Base-by-base conservation (phyloP, 2,329 filamentous ascomycete species). In the Pseudocercospora fuligena region DNA sequence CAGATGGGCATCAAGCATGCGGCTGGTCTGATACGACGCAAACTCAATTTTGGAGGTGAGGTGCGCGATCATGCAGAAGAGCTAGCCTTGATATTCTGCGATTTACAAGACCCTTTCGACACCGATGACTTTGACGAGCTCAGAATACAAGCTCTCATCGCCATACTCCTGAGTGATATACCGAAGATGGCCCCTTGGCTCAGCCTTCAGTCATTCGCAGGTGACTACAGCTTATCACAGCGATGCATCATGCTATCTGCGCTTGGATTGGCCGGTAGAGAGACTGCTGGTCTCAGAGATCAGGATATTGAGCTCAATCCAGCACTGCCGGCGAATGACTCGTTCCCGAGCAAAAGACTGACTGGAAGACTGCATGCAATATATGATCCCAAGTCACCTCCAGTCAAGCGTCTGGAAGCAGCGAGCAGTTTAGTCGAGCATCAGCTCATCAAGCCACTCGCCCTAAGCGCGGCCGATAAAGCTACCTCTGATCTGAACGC, bases 181-280 rank as follows among this genome's bases (percentile, higher is more conserved):
- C 82, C 87, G 58, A 85, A 87, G 61, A 92, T 97, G 87, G 94
- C 89, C 0, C 91, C 88, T 14, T 96, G 92, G 90, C 92, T 96
- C 66, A 89, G 91, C 2, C 88, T 89, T 64, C 90, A 91, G 0
- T 96, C 95, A 76, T 98, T 97, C 76, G 90, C 93, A 49, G 94
- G 94, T 16, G 95, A 99, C 76, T 94, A 95, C 78, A 97, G 94
- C 0, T 82, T 98, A 43, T 87, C 90, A 0, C 94, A 98, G 77
- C 87, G 95, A 46, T 92, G 91, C 7, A 88, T 91, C 0, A 85
- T 98, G 43, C 88, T 99, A 61, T 90, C 92, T 21, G 89, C 92
- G 0, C 82, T 99, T 3, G 94, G 94, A 0, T 82, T 99, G 0
- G 88, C 91, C 31, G 92, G 92, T 1, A 87, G 94, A 66, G 94